Evolutionary conservation across 2,329 filamentous ascomycete species (phyloP).

Genomic region (Cephalotrichum gorgonifer): DNA sequence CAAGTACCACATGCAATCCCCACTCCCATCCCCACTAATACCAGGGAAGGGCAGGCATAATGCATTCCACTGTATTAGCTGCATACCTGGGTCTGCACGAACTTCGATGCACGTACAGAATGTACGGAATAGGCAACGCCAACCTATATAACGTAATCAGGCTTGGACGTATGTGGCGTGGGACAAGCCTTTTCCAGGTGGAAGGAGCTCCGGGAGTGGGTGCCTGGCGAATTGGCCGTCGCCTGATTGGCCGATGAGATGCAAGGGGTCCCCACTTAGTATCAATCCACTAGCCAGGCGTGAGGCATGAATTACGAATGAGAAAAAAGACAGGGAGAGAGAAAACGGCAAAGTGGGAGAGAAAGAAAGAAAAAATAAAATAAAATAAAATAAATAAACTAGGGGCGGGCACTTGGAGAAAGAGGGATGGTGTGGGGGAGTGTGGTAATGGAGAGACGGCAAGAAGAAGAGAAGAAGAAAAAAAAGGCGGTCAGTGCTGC

Average conservation of each 20-base stretch:
- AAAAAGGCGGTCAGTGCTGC: not conserved
- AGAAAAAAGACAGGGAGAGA: not conserved
- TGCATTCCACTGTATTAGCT: too few relatives aligned
- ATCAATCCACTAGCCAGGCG: not conserved
- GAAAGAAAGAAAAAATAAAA: too few relatives aligned
- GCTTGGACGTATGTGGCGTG: too few relatives aligned
- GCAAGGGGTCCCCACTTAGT: not conserved
- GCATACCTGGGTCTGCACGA: too few relatives aligned
- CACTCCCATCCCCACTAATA: too few relatives aligned
- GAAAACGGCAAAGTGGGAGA: not conserved
- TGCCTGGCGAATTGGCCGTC: not conserved
- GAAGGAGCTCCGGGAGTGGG: not conserved
- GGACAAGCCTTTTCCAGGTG: not conserved
- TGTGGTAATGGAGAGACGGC: not conserved
- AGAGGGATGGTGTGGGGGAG: not conserved
- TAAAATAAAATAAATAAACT: too few relatives aligned
- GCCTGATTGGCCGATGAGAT: not conserved
- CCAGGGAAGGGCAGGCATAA: too few relatives aligned
- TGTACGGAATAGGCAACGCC: too few relatives aligned
- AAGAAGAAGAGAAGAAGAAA: not conserved
- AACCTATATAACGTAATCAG: too few relatives aligned
- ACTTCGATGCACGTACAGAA: too few relatives aligned
- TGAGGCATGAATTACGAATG: constrained; percentile 6
- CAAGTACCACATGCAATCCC: too few relatives aligned
- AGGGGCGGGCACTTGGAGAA: not conserved